Percentiles rank a stretch among this genome's conserved stretches.
Conservation (phyloP, 169 alveolate species). For the Fabrea salina region DNA sequence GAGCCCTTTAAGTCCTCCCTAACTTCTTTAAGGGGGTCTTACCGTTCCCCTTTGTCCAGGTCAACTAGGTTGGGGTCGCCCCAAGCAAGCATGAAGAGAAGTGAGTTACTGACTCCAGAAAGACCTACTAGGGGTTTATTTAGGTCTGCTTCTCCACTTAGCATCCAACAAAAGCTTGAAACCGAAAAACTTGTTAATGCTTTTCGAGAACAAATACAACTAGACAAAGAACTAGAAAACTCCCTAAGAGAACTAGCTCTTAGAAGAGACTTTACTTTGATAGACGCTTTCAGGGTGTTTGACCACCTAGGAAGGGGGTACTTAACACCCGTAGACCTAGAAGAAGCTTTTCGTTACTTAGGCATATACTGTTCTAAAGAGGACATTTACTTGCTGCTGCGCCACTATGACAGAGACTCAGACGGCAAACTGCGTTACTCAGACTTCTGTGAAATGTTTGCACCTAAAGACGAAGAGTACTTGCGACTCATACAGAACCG, state of each 20-base stretch:
- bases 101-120: not conserved
- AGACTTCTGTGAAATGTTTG: slow-evolving; percentile 58
- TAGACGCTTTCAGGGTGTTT: slow-evolving; percentile 42
- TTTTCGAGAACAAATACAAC: slow-evolving; percentile 34
- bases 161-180: not conserved
- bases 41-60: not conserved
- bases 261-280: slow-evolving; percentile 35
- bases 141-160: not conserved
- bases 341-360: slow-evolving; percentile 12
- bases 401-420: slow-evolving; percentile 40
- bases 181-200: slow-evolving; percentile 33
- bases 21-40: not conserved
- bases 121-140: not conserved
- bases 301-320: slow-evolving; percentile 35
- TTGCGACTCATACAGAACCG: slow-evolving; percentile 5
- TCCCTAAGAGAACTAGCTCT: slow-evolving; percentile 20
- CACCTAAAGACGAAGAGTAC: slow-evolving; percentile 37
- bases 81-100: not conserved
- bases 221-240: slow-evolving; percentile 40
- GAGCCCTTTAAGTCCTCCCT: not conserved
- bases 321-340: slow-evolving; percentile 32
- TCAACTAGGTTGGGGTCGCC: not conserved
- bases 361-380: slow-evolving; percentile 31
- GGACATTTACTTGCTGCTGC: slow-evolving; percentile 27
- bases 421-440: slow-evolving; percentile 44